Evolutionary conservation across 2,329 filamentous ascomycete genomes (phyloP).

Genomic region (Fusarium napiforme): DNA sequence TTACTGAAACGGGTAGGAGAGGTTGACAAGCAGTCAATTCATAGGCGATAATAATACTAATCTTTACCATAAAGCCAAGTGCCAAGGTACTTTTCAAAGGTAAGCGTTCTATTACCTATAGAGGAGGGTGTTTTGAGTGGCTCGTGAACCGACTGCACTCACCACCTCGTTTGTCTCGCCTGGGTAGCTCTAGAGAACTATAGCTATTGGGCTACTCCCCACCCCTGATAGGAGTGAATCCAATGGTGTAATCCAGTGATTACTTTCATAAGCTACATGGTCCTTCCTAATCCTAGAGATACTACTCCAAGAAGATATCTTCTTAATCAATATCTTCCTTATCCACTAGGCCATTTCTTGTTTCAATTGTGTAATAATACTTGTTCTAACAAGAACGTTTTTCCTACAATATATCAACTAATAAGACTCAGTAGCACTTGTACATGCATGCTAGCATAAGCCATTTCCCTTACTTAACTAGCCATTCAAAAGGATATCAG

Average conservation of each 20-base stretch:
- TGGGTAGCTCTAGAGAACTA: not conserved
- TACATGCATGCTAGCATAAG: too few relatives aligned
- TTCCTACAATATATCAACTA: too few relatives aligned
- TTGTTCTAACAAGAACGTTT: too few relatives aligned
- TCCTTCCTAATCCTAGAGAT: not conserved
- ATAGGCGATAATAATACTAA: not conserved
- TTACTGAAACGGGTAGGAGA: fast-evolving
- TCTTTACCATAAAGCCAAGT: not conserved
- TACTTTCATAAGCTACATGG: not conserved
- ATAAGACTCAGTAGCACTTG: too few relatives aligned
- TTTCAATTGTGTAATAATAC: too few relatives aligned
- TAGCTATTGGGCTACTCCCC: not conserved
- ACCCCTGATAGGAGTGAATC: fast-evolving
- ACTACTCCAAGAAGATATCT: not conserved
- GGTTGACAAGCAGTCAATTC: fast-evolving
- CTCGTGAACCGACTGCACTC: fast-evolving
- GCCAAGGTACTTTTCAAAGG: fast-evolving
- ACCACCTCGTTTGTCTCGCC: not conserved
- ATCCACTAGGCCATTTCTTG: too few relatives aligned
- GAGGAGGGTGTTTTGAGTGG: fast-evolving
- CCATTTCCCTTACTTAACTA: too few relatives aligned
- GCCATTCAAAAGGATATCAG: too few relatives aligned
- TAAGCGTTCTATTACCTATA: not conserved
- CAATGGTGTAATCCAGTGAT: not conserved
- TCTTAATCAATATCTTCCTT: too few relatives aligned